Base-by-base conservation (phyloP, 148 eudicot species). In the Camellia lanceoleosa region DNA sequence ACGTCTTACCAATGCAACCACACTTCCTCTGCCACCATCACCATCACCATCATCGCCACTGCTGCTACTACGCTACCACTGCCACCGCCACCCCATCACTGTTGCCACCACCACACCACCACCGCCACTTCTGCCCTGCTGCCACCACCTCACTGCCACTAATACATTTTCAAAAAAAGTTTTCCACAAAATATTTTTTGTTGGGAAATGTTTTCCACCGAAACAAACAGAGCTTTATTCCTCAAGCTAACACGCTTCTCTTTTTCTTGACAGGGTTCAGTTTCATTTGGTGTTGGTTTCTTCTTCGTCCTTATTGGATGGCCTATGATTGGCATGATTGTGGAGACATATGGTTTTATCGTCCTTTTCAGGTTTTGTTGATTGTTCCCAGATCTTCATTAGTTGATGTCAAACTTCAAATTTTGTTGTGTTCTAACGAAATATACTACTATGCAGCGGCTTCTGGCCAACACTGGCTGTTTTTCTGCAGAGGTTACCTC, bases 391-490 rank as follows among this genome's bases (percentile, higher is more conserved):
- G 23, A 59, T 66, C 70, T 11, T 60, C 4, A 11, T 20, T 64
- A 19, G 38, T 64, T 19, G 68, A 64, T 64, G 13, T 8, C 10
- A 64, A 20, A 18, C 38, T 64, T 64, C 41, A 64, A 64, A 64
- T n/a, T 3, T 58, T 64, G 12, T 64, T 65, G 60, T n/a, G 59
- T 44, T 67, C n/a, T 72, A 56, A 30, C 38, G 38, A 54, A 12
- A 20, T 13, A 23, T 38, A 79, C 9, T 38, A 79, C 9, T 83
- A 58, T 84, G 89, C 91, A 93, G 97, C 82, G 97, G 97, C 60
- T 93, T 93, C 85, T 93, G 95, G 95, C 97, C 95, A 16, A 93
- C 97, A 42, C 43, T 91, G 16, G 88, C 92, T 76, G 95, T 93
- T 68, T 91, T 91, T 75, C 80, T 91, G 59, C 97, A 93, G 83